These are phyloP conservation scores for Podaxis sp. DNA, from an alignment of 768 basidiomycete genomes.

Conservation along the genomic window DNA sequence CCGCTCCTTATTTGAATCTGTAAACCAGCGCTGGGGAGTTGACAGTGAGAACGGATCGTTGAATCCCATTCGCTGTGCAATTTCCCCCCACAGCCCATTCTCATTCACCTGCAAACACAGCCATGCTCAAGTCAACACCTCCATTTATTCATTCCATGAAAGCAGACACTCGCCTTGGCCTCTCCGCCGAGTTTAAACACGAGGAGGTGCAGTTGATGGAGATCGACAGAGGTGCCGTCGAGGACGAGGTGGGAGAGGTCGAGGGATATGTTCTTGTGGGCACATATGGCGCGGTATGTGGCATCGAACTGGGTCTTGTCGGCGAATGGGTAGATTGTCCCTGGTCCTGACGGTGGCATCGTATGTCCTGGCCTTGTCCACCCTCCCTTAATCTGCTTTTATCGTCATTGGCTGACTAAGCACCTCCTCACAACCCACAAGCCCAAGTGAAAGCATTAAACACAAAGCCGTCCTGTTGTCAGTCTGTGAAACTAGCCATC, in stretches of 20 bases:
- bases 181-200: constrained; percentile 11
- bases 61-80: constrained; percentile 5
- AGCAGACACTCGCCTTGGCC: background rate
- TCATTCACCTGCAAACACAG: constrained; percentile 3
- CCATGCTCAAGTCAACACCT: background rate
- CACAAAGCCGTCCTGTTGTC: background rate
- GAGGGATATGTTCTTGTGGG: constrained; percentile 10
- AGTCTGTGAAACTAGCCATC: no score
- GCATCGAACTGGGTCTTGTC: constrained; percentile 11
- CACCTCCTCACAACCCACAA: background rate
- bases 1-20: constrained; percentile 2
- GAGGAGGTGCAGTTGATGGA: constrained; percentile 3
- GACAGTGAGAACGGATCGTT: constrained; percentile 12
- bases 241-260: constrained; percentile 8
- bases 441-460: background rate
- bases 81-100: constrained; percentile 7
- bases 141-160: background rate
- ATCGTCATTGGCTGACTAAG: constrained; percentile 7
- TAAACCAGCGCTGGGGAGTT: constrained; percentile 4
- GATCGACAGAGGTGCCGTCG: background rate
- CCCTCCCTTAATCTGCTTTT: background rate
- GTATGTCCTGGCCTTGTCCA: background rate
- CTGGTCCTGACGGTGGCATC: constrained; percentile 13
- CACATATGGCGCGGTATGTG: constrained; percentile 11
- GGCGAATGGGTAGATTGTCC: constrained; percentile 13